These are phyloP conservation scores for Blastocrithidia nonstop DNA, from an alignment of 208 protist genomes.

Conservation along the genomic window DNA sequence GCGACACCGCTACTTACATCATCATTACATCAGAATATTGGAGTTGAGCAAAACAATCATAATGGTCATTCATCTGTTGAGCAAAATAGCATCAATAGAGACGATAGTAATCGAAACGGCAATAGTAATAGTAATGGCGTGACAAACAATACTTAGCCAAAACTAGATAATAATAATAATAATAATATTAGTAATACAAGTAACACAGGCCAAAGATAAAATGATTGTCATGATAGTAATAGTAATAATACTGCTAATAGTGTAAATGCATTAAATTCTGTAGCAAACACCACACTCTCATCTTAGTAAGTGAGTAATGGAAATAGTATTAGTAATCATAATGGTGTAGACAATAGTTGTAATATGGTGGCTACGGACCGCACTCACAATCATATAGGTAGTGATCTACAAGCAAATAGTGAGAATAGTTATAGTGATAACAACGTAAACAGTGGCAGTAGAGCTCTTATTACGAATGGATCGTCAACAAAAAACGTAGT, in stretches of 20 bases:
- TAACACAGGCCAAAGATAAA: background rate
- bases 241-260: background rate
- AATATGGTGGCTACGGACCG: too few relatives aligned
- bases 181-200: conserved; percentile 1
- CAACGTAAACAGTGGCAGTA: too few relatives aligned
- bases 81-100: conserved; percentile 2
- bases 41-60: too few relatives aligned
- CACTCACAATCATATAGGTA: too few relatives aligned
- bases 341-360: background rate
- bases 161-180: too few relatives aligned
- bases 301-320: conserved; percentile 1
- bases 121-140: conserved; percentile 6
- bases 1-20: background rate
- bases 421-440: too few relatives aligned
- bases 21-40: background rate
- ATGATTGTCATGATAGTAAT: background rate
- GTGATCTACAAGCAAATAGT: too few relatives aligned
- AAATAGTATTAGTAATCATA: background rate
- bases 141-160: conserved; percentile 11
- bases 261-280: background rate
- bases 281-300: background rate
- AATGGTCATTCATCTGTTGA: too few relatives aligned
- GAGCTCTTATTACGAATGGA: too few relatives aligned
- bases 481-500: too few relatives aligned
- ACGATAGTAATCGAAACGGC: conserved; percentile 7